Evolutionary conservation across 306 rosid species (phyloP), one percentile per base, ranked within the genome.

Genomic region (Cucurbita moschata): DNA sequence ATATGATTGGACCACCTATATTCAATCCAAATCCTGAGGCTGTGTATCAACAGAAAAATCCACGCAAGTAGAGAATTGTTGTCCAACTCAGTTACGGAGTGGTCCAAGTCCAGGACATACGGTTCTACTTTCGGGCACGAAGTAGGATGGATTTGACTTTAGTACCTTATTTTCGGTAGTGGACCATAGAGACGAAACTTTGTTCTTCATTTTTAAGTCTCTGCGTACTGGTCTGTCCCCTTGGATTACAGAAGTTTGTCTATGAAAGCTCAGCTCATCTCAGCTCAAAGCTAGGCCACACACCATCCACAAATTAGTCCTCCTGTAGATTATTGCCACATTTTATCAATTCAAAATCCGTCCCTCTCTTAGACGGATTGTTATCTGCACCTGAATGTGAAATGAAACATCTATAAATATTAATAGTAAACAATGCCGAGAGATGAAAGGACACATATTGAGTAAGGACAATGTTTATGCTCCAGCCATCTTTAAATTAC

Each of bases 81-180:
- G 43, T 70, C 74, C 26, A 15, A 23, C 46, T 70, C 40, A 30
- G 39, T 69, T 15, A 46, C 7, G 13, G 59, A 70, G 59, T 50
- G 74, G 74, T 70, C 74, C 74, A 70, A 50, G 59, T 70, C 60
- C 44, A 50, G 74, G 60, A 70, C 74, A 70, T 30, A 51, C 58
- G 74, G 49, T 70, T 70, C 74, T 70, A 70, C 60, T 70, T 70
- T 70, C 74, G 30, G 60, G 74, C 74, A 70, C 46, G 46, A 50
- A 70, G 46, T 50, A 51, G 74, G 60, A 70, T 51, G 46, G 59
- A 70, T 35, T 70, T 51, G 60, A 70, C 44, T 51, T 51, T 16
- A 37, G 59, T 70, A 35, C 74, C 74, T 15, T 35, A 5, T 35
- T 69, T 26, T 26, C 5, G 74, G 74, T 70, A 13, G 74, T 70